Conservation (phyloP, 176 grass and related monocot species). For the Thinopyrum elongatum region DNA sequence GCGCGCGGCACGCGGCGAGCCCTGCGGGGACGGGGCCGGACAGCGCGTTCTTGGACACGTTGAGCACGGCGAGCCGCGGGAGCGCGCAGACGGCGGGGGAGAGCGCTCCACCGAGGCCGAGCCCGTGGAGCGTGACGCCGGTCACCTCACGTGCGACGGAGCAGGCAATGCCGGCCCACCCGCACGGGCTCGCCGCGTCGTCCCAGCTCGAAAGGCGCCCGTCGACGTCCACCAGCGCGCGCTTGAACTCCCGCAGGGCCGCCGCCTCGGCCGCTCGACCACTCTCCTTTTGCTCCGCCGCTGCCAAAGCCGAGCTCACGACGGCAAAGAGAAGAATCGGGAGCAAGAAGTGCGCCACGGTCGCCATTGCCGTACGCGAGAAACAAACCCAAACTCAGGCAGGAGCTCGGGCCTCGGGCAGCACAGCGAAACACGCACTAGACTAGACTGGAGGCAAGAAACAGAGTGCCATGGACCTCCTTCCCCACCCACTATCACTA, state of each 20-base stretch:
- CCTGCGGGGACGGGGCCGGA: conserved; percentile 47
- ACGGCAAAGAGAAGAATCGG: not conserved
- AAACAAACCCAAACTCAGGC: not conserved
- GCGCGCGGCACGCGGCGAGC: conserved; percentile 46
- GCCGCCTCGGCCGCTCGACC: not conserved
- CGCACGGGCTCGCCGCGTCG: conserved; percentile 44
- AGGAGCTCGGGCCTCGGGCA: not conserved
- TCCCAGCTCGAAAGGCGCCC: conserved; percentile 60
- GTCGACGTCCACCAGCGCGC: conserved; percentile 51
- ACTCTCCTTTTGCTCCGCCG: not conserved
- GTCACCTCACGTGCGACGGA: conserved; percentile 43
- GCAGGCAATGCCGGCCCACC: conserved; percentile 83
- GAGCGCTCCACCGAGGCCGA: conserved; percentile 64
- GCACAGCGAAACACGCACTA: not conserved
- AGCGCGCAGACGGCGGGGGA: conserved; percentile 63
- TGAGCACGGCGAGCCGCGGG: conserved; percentile 54
- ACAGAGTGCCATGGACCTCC: conserved; percentile 23
- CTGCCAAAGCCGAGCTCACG: not conserved
- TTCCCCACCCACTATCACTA: conserved; percentile 7
- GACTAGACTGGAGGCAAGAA: not conserved
- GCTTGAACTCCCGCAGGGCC: conserved; percentile 61
- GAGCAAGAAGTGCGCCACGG: conserved; percentile 18
- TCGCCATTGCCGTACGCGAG: conserved; percentile 30
- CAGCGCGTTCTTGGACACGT: conserved; percentile 80
- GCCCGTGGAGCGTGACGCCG: conserved; percentile 51